Evolutionary conservation across 2,329 filamentous ascomycete genomes (phyloP).

Genomic region (Alternaria infectoria): DNA sequence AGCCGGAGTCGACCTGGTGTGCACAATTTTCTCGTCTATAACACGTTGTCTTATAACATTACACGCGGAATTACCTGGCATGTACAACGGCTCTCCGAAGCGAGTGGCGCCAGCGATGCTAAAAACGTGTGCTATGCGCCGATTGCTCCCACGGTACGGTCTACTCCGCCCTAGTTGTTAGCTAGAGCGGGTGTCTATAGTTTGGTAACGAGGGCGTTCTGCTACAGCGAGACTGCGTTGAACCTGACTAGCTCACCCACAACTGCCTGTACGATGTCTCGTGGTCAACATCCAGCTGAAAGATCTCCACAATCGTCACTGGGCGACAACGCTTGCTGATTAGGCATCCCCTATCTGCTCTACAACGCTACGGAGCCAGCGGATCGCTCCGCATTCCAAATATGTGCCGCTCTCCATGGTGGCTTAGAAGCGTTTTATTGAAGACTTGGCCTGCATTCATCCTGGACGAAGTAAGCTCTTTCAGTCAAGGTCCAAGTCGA

Average conservation of each 20-base stretch:
- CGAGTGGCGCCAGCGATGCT: slow-evolving; percentile 29
- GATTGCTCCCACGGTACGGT: slow-evolving; percentile 21
- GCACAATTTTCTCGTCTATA: slow-evolving; percentile 33
- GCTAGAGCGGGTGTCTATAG: slow-evolving; percentile 9
- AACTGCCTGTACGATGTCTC: slow-evolving; percentile 7
- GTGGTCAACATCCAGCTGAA: slow-evolving; percentile 18
- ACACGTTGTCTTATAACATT: slow-evolving; percentile 30
- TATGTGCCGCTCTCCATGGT: slow-evolving; percentile 30
- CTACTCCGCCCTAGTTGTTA: slow-evolving; percentile 30
- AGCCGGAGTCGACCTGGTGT: slow-evolving; percentile 24
- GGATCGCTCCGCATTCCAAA: slow-evolving; percentile 42
- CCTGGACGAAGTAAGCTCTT: background rate
- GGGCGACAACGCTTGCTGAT: slow-evolving; percentile 15
- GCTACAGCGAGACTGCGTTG: slow-evolving; percentile 11
- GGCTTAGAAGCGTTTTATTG: slow-evolving; percentile 20
- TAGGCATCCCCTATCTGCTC: background rate
- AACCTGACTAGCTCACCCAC: slow-evolving; percentile 3
- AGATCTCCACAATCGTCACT: slow-evolving; percentile 25
- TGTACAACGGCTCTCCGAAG: slow-evolving; percentile 27
- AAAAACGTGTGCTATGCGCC: slow-evolving; percentile 22
- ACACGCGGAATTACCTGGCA: slow-evolving; percentile 28
- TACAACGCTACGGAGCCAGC: slow-evolving; percentile 24
- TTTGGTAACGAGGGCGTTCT: slow-evolving; percentile 22
- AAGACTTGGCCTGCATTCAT: slow-evolving; percentile 26
- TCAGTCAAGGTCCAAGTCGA: background rate